Evolutionary conservation across 2,329 filamentous ascomycete genomes (phyloP).

Genomic region (Cadophora gregata): DNA sequence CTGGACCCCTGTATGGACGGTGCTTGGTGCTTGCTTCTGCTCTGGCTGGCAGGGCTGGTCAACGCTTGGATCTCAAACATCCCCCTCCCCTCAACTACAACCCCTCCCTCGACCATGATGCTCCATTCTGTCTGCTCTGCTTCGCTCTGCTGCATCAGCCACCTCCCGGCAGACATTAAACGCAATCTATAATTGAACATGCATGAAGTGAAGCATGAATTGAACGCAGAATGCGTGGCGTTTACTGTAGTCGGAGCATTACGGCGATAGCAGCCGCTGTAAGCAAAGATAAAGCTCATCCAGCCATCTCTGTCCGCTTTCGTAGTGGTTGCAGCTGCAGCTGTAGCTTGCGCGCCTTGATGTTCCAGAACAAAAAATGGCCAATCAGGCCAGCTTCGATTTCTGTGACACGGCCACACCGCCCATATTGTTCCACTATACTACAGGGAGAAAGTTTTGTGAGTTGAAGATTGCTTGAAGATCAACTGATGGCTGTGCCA

Average conservation of each 20-base stretch:
- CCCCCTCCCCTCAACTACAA: constrained; percentile 2
- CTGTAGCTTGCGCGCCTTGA: constrained; percentile 11
- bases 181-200: constrained; percentile 10
- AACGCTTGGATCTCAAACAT: constrained; percentile 22
- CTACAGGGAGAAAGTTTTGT: constrained; percentile 11
- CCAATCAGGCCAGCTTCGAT: constrained; percentile 2
- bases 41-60: constrained; percentile 9
- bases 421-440: constrained; percentile 9
- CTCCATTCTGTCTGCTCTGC: constrained; percentile 9
- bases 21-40: not conserved
- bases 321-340: not conserved
- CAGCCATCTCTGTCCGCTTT: not conserved
- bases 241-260: not conserved
- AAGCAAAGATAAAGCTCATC: not conserved
- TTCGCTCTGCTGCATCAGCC: constrained; percentile 21
- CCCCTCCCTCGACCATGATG: not conserved
- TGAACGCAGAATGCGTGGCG: not conserved
- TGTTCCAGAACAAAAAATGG: constrained; percentile 14
- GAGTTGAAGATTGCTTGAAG: constrained; percentile 1
- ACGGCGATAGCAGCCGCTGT: constrained; percentile 8
- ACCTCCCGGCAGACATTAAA: constrained; percentile 17
- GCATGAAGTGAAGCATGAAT: constrained; percentile 18
- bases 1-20: not conserved
- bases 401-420: constrained; percentile 15
- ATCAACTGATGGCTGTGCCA: constrained; percentile 12